These are phyloP conservation scores for Chaetomium cochliodes DNA, from an alignment of 495 filamentous ascomycete species.

Conservation along the genomic window DNA sequence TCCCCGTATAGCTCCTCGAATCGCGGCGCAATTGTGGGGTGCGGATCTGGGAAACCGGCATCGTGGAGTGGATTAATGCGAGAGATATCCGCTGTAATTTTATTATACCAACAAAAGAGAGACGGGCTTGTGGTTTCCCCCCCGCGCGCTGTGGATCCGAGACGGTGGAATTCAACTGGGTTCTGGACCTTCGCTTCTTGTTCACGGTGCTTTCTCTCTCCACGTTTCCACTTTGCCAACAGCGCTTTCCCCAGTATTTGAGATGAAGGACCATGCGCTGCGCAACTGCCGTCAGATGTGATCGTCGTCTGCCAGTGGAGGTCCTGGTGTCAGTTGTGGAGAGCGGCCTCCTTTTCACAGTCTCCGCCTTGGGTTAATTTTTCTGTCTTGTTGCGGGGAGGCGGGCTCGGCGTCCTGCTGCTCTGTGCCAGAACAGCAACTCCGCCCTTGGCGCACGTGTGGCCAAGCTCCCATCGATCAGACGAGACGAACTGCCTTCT, in stretches of 20 bases:
- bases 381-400: background rate
- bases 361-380: background rate
- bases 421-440: background rate
- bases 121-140: background rate
- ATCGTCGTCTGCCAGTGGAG: background rate
- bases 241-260: conserved; percentile 11
- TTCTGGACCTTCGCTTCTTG: conserved; percentile 4
- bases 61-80: background rate
- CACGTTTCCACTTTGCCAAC: background rate
- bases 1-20: background rate
- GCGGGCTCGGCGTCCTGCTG: background rate
- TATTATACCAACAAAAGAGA: conserved; percentile 8
- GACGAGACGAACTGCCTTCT: background rate
- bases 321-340: background rate
- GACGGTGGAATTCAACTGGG: background rate
- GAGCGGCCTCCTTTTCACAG: background rate
- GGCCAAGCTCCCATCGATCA: conserved; percentile 7
- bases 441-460: background rate
- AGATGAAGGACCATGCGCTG: background rate
- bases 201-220: background rate
- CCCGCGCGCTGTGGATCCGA: background rate
- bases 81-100: conserved; percentile 8
- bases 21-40: conserved; percentile 12
- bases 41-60: conserved; percentile 3
- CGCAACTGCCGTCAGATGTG: background rate